Base-by-base conservation (phyloP, 495 filamentous ascomycete species). In the Hypomontagnella monticulosa region DNA sequence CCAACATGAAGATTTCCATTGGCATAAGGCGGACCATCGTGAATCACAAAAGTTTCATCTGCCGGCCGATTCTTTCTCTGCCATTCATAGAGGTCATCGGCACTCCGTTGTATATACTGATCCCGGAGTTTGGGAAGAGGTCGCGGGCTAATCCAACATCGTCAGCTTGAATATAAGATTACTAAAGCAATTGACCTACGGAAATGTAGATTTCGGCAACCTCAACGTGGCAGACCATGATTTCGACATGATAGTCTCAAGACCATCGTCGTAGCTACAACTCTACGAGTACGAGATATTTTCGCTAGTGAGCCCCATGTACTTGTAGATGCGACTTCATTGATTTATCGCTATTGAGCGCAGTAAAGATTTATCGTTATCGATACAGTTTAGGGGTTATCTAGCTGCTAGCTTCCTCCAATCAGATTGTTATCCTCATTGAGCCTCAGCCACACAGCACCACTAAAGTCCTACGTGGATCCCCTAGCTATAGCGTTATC, bases 1-100 rank as follows among this genome's bases (percentile, higher is more conserved):
- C 95, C 95, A 62, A 96, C 85, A 73, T 99, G 95, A 2, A 99
- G 81, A n/a, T 80, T 83, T 30, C 96, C 95, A 73, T 99, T 99
- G 46, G 95, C 95, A 74, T 98, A 99, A 0, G 96, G 95, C 0
- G 95, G 95, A 0, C 95, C 95, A 87, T 99, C 95, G 76, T 98
- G 94, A 9, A 99, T 82, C 9, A 93, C 79, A 68, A 97, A 98
- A 9, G 81, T 77, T 46, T 85, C 75, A 36, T 84, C 75, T 47
- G 79, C 80, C 47, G 87, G 82, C 49, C 88, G 80, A 37, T 83
- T 84, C 62, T 74, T 73, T 37, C 64, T 69, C 81, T 98, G 96
- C 93, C 92, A 97, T 63, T 84, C 78, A 80, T 98, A 98, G 8
- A 97, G 84, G 30, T 91, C 85, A 79, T 97, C 92, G 76, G 93